Conservation (phyloP, 2,329 filamentous ascomycete genomes). For the Talaromyces funiculosus region DNA sequence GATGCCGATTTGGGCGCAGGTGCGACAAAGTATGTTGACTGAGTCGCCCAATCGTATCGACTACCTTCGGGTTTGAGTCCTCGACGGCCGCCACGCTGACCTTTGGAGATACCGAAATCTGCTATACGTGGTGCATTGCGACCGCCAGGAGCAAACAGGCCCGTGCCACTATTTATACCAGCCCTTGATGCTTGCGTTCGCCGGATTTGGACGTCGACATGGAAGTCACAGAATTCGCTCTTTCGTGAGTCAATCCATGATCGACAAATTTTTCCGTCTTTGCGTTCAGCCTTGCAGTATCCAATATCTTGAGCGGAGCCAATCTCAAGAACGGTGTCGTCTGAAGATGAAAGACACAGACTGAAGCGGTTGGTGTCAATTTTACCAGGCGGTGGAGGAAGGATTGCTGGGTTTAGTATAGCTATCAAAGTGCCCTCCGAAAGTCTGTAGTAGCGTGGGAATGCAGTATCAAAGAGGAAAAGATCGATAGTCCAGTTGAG, state of each 20-base stretch:
- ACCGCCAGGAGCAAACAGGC: slow-evolving; percentile 41
- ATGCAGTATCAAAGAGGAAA: slow-evolving; percentile 85
- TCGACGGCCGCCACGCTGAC: slow-evolving; percentile 20
- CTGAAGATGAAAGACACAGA: slow-evolving; percentile 75
- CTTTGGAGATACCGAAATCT: slow-evolving; percentile 24
- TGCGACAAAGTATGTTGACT: slow-evolving; percentile 43
- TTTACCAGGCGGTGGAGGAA: slow-evolving; percentile 74
- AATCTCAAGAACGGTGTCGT: slow-evolving; percentile 85
- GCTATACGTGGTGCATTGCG: slow-evolving; percentile 40
- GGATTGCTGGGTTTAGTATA: slow-evolving; percentile 82
- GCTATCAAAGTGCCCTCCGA: slow-evolving; percentile 84
- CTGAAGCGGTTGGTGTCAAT: slow-evolving; percentile 78
- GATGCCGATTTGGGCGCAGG: slow-evolving; percentile 24
- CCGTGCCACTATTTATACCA: slow-evolving; percentile 69
- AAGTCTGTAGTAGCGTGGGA: slow-evolving; percentile 92
- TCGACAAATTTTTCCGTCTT: slow-evolving; percentile 74
- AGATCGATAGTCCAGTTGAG: slow-evolving; percentile 86
- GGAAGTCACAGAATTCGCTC: slow-evolving; percentile 88
- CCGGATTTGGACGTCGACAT: slow-evolving; percentile 74
- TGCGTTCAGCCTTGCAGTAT: slow-evolving; percentile 78
- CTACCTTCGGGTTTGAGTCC: slow-evolving; percentile 32
- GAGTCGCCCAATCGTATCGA: slow-evolving; percentile 36
- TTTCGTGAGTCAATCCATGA: slow-evolving; percentile 83
- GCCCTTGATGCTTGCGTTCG: slow-evolving; percentile 64
- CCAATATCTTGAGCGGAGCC: slow-evolving; percentile 79